Base-by-base conservation (phyloP, 129 eudicot genomes). In the Cynara cardunculus region DNA sequence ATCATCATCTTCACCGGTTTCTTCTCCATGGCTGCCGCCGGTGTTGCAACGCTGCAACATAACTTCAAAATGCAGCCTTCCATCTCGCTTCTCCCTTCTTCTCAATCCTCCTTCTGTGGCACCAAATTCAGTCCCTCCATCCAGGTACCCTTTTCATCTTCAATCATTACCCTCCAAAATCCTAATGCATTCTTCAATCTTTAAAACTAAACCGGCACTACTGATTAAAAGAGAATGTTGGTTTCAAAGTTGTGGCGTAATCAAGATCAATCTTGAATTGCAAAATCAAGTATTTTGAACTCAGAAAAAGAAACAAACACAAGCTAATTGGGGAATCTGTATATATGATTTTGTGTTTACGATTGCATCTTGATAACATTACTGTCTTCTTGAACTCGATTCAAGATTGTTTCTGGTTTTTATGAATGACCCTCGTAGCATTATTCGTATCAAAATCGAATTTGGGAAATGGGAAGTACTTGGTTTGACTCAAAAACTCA, bases 91-190 rank as follows among this genome's bases (percentile, higher is more conserved):
- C 87, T 90, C 75, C 91, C 88, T 24, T 94, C 98, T 59, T 92
- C 94, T 28, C 86, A 86, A 71, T 94, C 97, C 70, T 87, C 94
- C 79, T 94, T 94, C 88, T 87, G 84, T 86, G 96, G 97, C 80
- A 85, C 85, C 82, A 86, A 84, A 81, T 82, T 92, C 71, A 83
- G 76, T 75, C 30, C 96, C 89, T 87, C 98, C 41, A 32, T 92
- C 26, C 98, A 92, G 98, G 98, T 94, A 86, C 46, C 12, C 25
- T 19, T 75, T 68, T 72, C 64, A 22, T 49, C 39, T 72, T 41
- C 56, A 3, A 0, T 32, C 26, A 16, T 71, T 83, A 11, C 21
- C 1, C 18, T 46, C 65, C 37, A 24, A 67, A 10, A 14, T 24
- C 69, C 32, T 39, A 61, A 41, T 16, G 49, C 34, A 82, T 82